phyloP scores from a whole-genome alignment of 495 filamentous ascomycete species.

The Diplogelasinospora grovesii region DNA sequence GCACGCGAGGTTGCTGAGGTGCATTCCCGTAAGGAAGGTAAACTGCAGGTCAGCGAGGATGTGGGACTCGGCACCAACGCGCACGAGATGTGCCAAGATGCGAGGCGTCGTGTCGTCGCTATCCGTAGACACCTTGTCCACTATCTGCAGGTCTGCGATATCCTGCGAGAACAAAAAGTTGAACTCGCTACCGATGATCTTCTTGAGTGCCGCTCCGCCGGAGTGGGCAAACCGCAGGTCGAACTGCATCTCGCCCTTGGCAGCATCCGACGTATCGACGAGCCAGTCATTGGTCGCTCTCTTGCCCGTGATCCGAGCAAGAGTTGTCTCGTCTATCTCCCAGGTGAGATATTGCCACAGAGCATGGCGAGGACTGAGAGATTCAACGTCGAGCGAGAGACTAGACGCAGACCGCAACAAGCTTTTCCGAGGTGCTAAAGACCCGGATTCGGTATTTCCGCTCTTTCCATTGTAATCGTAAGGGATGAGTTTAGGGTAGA shows the following conservation, averaged over 20 bases:
- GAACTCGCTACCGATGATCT: slow-evolving; percentile 24
- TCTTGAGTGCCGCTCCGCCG: slow-evolving; percentile 4
- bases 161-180: slow-evolving; percentile 49
- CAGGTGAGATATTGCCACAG: slow-evolving; percentile 44
- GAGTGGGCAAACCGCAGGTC: slow-evolving; percentile 21
- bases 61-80: slow-evolving; percentile 28
- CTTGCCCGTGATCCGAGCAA: slow-evolving; percentile 43
- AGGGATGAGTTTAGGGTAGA: slow-evolving; percentile 30
- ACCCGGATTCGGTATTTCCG: too few species aligned
- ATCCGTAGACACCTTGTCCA: slow-evolving; percentile 38
- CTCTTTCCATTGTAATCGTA: slow-evolving; percentile 22
- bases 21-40: slow-evolving; percentile 71
- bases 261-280: slow-evolving; percentile 40
- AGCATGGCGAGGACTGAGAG: too few species aligned
- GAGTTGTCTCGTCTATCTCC: slow-evolving; percentile 38
- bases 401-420: too few species aligned
- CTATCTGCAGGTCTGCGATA: slow-evolving; percentile 63
- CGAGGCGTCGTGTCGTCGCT: slow-evolving; percentile 29
- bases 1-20: slow-evolving; percentile 78
- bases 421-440: too few species aligned
- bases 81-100: slow-evolving; percentile 21
- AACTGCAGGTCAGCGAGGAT: slow-evolving; percentile 86
- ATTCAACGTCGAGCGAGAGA: slow-evolving; percentile 7
- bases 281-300: slow-evolving; percentile 39
- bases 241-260: slow-evolving; percentile 25